Percentiles rank a stretch among this genome's conserved stretches.
Evolutionary conservation across 768 basidiomycete species (phyloP).

Genomic region (Russula virescens): DNA sequence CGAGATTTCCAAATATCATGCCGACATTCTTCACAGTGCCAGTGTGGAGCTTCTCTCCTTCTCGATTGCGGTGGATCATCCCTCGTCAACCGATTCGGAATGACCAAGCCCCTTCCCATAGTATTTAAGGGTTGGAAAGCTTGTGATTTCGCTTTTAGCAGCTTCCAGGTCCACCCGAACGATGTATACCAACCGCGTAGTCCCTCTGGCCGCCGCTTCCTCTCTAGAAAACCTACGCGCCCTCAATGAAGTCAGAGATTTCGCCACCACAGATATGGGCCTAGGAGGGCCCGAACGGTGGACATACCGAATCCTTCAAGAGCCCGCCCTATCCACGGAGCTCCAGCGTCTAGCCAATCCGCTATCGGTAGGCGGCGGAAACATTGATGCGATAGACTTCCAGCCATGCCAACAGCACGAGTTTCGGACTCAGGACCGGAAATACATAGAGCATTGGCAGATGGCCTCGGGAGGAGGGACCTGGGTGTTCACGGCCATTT

Average conservation of each 20-base stretch:
- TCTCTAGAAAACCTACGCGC: conserved; percentile 45
- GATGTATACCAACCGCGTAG: conserved; percentile 28
- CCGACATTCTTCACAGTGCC: conserved; percentile 8
- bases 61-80: conserved; percentile 4
- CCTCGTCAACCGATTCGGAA: conserved; percentile 6
- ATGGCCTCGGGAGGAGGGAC: conserved; percentile 31
- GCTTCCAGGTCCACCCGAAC: conserved; percentile 15
- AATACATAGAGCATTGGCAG: conserved; percentile 37
- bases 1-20: conserved; percentile 22
- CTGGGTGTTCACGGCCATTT: conserved; percentile 43
- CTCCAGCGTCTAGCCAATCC: conserved; percentile 37
- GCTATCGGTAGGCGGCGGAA: conserved; percentile 26
- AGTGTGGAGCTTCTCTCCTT: conserved; percentile 2
- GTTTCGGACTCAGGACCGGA: conserved; percentile 39
- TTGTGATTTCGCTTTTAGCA: not conserved
- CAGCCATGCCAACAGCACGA: conserved; percentile 39
- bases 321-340: conserved; percentile 37
- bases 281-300: conserved; percentile 45
- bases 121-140: conserved; percentile 10
- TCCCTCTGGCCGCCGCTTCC: conserved; percentile 42
- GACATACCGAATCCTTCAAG: conserved; percentile 46
- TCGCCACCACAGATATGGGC: conserved; percentile 49
- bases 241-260: conserved; percentile 49
- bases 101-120: not conserved
- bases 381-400: conserved; percentile 39